Conservation (phyloP, 1,284 basidiomycete genomes). For the Mycena sp. region DNA sequence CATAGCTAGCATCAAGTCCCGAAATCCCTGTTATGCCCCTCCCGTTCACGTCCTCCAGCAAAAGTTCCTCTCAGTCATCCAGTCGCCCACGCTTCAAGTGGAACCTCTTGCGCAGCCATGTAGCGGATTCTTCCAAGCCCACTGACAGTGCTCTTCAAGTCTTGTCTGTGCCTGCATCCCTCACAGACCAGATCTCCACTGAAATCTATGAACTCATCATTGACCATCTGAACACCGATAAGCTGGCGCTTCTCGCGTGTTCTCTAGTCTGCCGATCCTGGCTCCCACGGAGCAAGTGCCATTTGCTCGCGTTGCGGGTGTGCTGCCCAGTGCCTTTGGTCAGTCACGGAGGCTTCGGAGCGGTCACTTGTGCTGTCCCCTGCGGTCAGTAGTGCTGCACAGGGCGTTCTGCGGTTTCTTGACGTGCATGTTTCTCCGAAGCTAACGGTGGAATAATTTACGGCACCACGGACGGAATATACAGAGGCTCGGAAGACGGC, state of each 20-base stretch:
- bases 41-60: too few species aligned
- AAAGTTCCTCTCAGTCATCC: too few species aligned
- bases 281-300: slow-evolving; percentile 11
- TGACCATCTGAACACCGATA: slow-evolving; percentile 2
- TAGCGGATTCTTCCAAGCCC: background rate
- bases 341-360: background rate
- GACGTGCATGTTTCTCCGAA: too few species aligned
- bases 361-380: slow-evolving; percentile 4
- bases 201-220: slow-evolving; percentile 24
- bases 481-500: background rate
- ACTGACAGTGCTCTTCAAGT: too few species aligned
- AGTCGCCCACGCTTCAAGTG: too few species aligned
- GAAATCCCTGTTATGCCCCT: too few species aligned
- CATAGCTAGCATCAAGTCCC: too few species aligned
- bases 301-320: background rate
- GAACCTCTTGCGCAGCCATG: too few species aligned
- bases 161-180: background rate
- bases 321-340: background rate
- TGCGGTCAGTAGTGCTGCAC: background rate
- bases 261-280: slow-evolving; percentile 21
- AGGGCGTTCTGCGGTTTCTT: too few species aligned
- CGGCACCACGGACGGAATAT: background rate
- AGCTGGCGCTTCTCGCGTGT: slow-evolving; percentile 11
- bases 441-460: background rate
- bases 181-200: slow-evolving; percentile 14